Percentiles rank a stretch among this genome's conserved stretches.
phyloP scores from a whole-genome alignment of 352 stramenopile genomes.

The Globisporangium okanoganense region DNA sequence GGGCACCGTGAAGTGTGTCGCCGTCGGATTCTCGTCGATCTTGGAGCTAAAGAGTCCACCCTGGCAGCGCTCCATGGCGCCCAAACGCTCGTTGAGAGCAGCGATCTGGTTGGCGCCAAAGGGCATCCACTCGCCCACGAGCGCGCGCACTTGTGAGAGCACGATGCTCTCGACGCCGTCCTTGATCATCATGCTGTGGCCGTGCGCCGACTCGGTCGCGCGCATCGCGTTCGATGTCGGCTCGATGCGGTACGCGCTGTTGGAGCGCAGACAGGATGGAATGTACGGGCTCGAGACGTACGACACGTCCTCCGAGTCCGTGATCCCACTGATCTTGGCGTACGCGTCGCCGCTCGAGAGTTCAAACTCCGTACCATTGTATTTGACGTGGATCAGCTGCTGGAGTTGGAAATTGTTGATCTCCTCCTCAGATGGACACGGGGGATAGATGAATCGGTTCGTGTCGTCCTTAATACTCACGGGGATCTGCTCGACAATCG shows the following conservation, averaged over 20 bases:
- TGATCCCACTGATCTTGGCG: constrained; percentile 88
- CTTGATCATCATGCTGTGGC: constrained; percentile 89
- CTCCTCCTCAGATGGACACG: neutral
- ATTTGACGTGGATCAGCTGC: constrained; percentile 43
- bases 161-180: constrained; percentile 94
- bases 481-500: constrained; percentile 87
- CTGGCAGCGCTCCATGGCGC: constrained; percentile 94
- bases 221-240: constrained; percentile 94
- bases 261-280: constrained; percentile 93
- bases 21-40: constrained; percentile 82
- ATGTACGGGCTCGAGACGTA: constrained; percentile 98
- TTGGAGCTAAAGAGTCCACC: constrained; percentile 95
- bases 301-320: constrained; percentile 96
- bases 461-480: constrained; percentile 64
- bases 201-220: constrained; percentile 84
- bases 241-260: constrained; percentile 79
- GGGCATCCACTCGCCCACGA: constrained; percentile 97
- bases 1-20: constrained; percentile 84
- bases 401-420: neutral
- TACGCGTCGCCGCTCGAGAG: constrained; percentile 69
- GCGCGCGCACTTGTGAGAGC: constrained; percentile 93
- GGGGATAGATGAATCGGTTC: constrained; percentile 47
- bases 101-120: constrained; percentile 98
- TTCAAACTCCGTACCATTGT: constrained; percentile 73
- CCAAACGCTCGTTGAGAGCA: constrained; percentile 95